Evolutionary conservation across 441 rosid species (phyloP).

Genomic region (Brassica balearica): DNA sequence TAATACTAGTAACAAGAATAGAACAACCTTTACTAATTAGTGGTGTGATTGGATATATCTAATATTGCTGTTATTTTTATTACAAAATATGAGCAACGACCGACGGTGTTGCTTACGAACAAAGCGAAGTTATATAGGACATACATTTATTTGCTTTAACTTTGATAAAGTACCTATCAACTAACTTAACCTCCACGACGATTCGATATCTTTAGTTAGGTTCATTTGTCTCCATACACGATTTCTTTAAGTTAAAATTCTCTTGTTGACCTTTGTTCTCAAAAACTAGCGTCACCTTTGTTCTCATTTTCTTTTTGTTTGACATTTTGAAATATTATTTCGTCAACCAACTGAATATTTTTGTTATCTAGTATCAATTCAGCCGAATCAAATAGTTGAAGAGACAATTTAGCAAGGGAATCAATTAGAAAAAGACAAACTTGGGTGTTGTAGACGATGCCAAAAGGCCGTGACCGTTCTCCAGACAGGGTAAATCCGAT

Average conservation of each 20-base stretch:
- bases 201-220: slow-evolving; percentile 5
- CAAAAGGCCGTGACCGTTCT: not conserved
- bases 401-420: not conserved
- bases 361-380: not conserved
- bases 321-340: not conserved
- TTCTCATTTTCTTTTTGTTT: slow-evolving; percentile 15
- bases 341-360: not conserved
- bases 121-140: slow-evolving; percentile 29
- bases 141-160: slow-evolving; percentile 30
- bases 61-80: not conserved
- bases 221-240: slow-evolving; percentile 17
- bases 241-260: slow-evolving; percentile 27
- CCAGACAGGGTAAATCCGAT: not conserved
- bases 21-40: slow-evolving; percentile 1
- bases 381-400: not conserved
- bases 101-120: slow-evolving; percentile 34
- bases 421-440: not conserved
- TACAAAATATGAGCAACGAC: slow-evolving; percentile 10
- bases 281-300: slow-evolving; percentile 1
- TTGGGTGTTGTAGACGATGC: not conserved
- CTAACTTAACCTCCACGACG: slow-evolving; percentile 43
- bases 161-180: slow-evolving; percentile 31
- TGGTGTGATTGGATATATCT: slow-evolving; percentile 1
- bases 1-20: not conserved
- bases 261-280: slow-evolving; percentile 1